Percentiles rank a stretch among this genome's conserved stretches.
Conservation (phyloP, 768 basidiomycete genomes). For the Leucosporidium creatinivorum region DNA sequence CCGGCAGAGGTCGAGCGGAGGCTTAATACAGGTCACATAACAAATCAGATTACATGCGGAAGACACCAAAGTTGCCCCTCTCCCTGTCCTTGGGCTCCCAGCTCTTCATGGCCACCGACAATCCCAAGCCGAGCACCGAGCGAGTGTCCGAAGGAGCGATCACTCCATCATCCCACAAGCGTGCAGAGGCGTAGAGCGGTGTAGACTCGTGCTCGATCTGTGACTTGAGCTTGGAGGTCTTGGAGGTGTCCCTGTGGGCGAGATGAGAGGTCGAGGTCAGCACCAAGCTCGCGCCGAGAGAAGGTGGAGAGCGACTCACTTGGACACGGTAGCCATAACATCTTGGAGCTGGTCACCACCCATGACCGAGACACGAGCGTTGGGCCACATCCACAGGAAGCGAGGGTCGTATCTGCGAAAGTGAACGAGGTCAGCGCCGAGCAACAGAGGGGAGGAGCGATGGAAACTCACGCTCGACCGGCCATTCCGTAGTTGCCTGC, state of each 20-base stretch:
- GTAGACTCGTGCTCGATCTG: conserved; percentile 70
- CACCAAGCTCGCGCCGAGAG: conserved; percentile 47
- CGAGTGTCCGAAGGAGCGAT: conserved; percentile 83
- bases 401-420: conserved; percentile 70
- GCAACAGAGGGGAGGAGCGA: background rate
- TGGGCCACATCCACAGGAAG: conserved; percentile 99
- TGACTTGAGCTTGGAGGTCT: conserved; percentile 38
- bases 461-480: conserved; percentile 18
- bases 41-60: conserved; percentile 24
- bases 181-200: background rate
- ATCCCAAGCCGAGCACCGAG: conserved; percentile 76
- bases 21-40: background rate
- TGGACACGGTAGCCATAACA: conserved; percentile 81
- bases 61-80: conserved; percentile 52
- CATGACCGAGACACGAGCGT: conserved; percentile 92
- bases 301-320: background rate
- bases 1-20: background rate
- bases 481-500: conserved; percentile 80
- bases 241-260: background rate
- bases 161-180: conserved; percentile 45
- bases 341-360: conserved; percentile 85
- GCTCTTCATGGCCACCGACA: conserved; percentile 58
- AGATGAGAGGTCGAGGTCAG: conserved; percentile 22
- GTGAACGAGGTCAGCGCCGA: background rate
- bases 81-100: conserved; percentile 47